A percentile compares a stretch with the other conserved stretches of the same genome.
phyloP scores from a whole-genome alignment of 768 basidiomycete genomes.

The Holtermannia corniformis region DNA sequence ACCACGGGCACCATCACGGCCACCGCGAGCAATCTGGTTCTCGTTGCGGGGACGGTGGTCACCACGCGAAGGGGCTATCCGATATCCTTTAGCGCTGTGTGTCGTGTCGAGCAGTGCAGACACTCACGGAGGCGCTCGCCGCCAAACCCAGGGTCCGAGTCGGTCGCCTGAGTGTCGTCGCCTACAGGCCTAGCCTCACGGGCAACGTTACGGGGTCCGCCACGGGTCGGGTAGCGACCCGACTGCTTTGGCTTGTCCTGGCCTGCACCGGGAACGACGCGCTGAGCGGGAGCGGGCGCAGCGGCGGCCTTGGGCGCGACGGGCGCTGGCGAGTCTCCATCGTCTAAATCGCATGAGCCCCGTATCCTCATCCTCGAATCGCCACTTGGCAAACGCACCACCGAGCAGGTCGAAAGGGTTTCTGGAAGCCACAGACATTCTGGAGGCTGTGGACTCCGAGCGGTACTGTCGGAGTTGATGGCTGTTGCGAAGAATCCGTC shows the following conservation, averaged over 20 bases:
- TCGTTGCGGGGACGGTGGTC: constrained; percentile 31
- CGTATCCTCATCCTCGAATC: neutral
- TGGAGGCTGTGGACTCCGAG: constrained; percentile 2
- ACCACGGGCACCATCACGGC: constrained; percentile 45
- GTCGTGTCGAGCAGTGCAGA: neutral
- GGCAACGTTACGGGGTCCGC: constrained; percentile 29
- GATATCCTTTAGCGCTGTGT: neutral
- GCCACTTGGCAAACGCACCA: constrained; percentile 16
- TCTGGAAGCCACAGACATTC: constrained; percentile 34
- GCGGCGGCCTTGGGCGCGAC: constrained; percentile 20
- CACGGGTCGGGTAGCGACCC: constrained; percentile 31
- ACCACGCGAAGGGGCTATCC: constrained; percentile 18
- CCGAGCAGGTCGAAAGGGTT: constrained; percentile 37
- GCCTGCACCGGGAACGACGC: constrained; percentile 33
- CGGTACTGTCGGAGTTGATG: constrained; percentile 1
- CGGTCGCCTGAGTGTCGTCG: constrained; percentile 24
- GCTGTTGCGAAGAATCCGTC: neutral
- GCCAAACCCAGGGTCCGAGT: constrained; percentile 39
- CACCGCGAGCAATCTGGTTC: constrained; percentile 41
- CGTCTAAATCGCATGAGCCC: constrained; percentile 13
- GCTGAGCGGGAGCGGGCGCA: constrained; percentile 13
- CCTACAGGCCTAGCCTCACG: constrained; percentile 14
- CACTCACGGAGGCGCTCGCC: constrained; percentile 37
- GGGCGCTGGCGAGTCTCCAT: constrained; percentile 32
- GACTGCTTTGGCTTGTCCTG: constrained; percentile 18